These are phyloP conservation scores for Phaeolepiota aurea DNA, from an alignment of 768 basidiomycete species.

Conservation along the genomic window DNA sequence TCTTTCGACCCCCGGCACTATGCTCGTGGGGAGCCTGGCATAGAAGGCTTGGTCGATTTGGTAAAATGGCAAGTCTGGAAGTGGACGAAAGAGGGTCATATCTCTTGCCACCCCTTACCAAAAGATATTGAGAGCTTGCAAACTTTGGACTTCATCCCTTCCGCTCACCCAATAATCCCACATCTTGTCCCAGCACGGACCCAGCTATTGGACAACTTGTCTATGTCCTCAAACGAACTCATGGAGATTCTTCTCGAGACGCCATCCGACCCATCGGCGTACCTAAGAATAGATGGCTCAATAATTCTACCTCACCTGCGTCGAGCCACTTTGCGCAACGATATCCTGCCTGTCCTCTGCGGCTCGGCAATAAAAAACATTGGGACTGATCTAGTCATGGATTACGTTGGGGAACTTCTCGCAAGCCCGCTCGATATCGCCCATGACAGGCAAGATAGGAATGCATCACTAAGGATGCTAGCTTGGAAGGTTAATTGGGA, in stretches of 20 bases:
- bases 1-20: constrained; percentile 68
- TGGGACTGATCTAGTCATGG: constrained; percentile 74
- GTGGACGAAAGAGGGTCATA: constrained; percentile 54
- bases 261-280: constrained; percentile 50
- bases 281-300: constrained; percentile 47
- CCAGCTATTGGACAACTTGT: constrained; percentile 67
- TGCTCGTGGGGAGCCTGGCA: constrained; percentile 66
- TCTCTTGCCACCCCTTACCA: constrained; percentile 44
- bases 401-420: constrained; percentile 74
- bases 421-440: constrained; percentile 69
- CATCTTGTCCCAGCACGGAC: constrained; percentile 62
- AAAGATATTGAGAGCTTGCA: constrained; percentile 34
- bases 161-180: constrained; percentile 58
- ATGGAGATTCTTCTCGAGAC: constrained; percentile 61
- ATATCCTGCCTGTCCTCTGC: constrained; percentile 73
- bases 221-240: constrained; percentile 75
- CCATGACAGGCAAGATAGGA: constrained; percentile 32
- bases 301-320: constrained; percentile 60
- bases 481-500: constrained; percentile 93
- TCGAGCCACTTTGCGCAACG: constrained; percentile 51
- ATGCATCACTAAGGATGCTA: constrained; percentile 50
- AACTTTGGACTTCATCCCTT: constrained; percentile 35
- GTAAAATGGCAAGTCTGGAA: constrained; percentile 81
- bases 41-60: constrained; percentile 79
- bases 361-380: constrained; percentile 78